Percentiles rank a stretch among this genome's conserved stretches.
phyloP scores from a whole-genome alignment of 164 flowering plant genomes.

The Berberis thunbergii region DNA sequence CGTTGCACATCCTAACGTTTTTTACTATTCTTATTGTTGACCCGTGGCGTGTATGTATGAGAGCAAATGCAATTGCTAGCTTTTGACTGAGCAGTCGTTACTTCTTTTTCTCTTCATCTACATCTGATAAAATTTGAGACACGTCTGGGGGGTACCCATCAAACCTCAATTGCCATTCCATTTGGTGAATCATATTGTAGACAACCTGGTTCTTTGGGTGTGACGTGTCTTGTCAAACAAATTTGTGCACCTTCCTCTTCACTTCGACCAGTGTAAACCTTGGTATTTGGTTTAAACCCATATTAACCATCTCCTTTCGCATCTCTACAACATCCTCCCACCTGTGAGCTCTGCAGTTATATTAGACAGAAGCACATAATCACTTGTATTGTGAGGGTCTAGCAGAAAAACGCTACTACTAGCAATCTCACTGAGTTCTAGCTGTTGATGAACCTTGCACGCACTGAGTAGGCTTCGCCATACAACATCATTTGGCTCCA shows the following conservation, averaged over 20 bases:
- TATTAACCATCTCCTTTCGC: conserved; percentile 5
- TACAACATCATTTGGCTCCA: conserved; percentile 1
- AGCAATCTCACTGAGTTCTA: conserved; percentile 1
- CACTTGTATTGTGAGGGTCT: conserved; percentile 3
- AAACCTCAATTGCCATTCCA: not conserved
- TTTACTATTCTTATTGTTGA: conserved; percentile 7
- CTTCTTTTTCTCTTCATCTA: conserved; percentile 8
- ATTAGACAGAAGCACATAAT: conserved; percentile 4
- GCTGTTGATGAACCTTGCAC: conserved; percentile 4
- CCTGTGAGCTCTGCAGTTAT: not conserved
- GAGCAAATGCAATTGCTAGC: conserved; percentile 10
- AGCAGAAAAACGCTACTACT: not conserved
- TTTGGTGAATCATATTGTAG: not conserved
- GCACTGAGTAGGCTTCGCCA: conserved; percentile 9
- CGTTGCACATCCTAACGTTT: conserved; percentile 10
- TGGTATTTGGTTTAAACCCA: conserved; percentile 5
- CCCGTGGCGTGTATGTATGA: not conserved
- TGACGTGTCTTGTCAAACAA: conserved; percentile 1
- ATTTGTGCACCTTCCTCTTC: conserved; percentile 4
- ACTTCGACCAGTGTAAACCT: conserved; percentile 12
- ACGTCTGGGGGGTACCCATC: conserved; percentile 6
- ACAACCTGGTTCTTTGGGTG: not conserved
- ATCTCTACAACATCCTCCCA: conserved; percentile 2
- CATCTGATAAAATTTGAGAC: conserved; percentile 3
- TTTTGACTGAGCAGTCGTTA: conserved; percentile 1